These are phyloP conservation scores for Calocybe cyanea DNA, from an alignment of 768 basidiomycete genomes.

Conservation along the genomic window DNA sequence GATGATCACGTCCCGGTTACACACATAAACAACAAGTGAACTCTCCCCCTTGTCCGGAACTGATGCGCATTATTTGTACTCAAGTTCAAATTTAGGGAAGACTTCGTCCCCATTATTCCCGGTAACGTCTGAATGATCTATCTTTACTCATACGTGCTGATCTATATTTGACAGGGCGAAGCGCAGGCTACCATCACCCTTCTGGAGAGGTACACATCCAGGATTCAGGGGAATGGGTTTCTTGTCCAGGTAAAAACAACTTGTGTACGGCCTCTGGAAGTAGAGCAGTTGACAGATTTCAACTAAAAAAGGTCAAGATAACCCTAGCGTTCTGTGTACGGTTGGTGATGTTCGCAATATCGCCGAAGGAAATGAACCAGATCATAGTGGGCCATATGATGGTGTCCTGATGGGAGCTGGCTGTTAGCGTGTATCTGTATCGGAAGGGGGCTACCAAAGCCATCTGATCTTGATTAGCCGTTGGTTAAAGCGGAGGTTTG, in stretches of 20 bases:
- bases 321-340: constrained; percentile 44
- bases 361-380: constrained; percentile 32
- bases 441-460: no score
- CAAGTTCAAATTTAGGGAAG: constrained; percentile 28
- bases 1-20: constrained; percentile 46
- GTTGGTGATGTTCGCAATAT: constrained; percentile 52
- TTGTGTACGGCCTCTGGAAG: not conserved
- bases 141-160: not conserved
- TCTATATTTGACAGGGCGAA: constrained; percentile 19
- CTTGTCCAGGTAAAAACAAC: constrained; percentile 44
- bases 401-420: constrained; percentile 26
- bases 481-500: no score
- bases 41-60: not conserved
- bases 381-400: constrained; percentile 48
- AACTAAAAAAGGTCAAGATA: constrained; percentile 56
- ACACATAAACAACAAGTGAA: constrained; percentile 57
- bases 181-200: constrained; percentile 37
- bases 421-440: constrained; percentile 12
- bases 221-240: constrained; percentile 45
- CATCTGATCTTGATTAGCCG: no score
- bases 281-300: not conserved
- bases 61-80: not conserved
- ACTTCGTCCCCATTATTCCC: constrained; percentile 38
- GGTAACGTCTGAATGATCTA: constrained; percentile 19
- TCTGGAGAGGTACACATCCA: constrained; percentile 50